These are phyloP conservation scores for Balansia obtecta DNA, from an alignment of 2,329 filamentous ascomycete genomes.

Conservation along the genomic window DNA sequence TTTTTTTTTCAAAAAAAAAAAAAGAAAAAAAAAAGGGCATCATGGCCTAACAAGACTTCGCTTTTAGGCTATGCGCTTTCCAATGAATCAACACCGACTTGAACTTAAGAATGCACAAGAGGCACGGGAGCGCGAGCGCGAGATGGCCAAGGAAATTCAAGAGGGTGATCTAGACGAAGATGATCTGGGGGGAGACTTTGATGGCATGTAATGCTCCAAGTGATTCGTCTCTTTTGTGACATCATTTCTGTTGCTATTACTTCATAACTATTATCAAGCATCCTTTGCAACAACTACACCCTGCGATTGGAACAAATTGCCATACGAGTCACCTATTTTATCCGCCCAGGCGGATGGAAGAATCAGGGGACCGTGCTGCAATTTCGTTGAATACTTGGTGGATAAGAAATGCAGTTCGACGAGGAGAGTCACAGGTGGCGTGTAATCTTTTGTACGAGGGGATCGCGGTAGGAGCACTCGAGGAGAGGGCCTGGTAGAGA, in stretches of 20 bases:
- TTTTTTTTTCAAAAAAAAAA: too few relatives aligned
- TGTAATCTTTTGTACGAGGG: neutral
- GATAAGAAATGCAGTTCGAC: neutral
- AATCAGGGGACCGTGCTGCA: neutral
- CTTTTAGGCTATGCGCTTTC: conserved; percentile 84
- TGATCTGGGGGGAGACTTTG: conserved; percentile 89
- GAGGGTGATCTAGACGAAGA: conserved; percentile 95
- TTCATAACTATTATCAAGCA: neutral
- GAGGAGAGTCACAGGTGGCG: neutral
- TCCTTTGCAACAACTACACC: neutral
- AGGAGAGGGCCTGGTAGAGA: neutral
- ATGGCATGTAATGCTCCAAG: conserved; percentile 60
- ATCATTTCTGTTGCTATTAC: conserved; percentile 7
- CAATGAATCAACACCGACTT: conserved; percentile 96
- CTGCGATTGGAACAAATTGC: neutral
- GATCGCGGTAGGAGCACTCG: neutral
- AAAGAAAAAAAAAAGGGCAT: too few relatives aligned
- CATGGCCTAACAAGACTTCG: neutral
- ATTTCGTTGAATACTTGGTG: neutral
- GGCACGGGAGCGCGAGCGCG: conserved; percentile 88
- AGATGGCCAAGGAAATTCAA: conserved; percentile 97
- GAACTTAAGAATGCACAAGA: conserved; percentile 98
- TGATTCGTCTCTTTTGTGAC: conserved; percentile 5
- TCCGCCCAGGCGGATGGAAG: neutral
- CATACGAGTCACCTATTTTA: neutral